Base-by-base conservation (phyloP, 305 asterid species). In the Ruellia speciosa region DNA sequence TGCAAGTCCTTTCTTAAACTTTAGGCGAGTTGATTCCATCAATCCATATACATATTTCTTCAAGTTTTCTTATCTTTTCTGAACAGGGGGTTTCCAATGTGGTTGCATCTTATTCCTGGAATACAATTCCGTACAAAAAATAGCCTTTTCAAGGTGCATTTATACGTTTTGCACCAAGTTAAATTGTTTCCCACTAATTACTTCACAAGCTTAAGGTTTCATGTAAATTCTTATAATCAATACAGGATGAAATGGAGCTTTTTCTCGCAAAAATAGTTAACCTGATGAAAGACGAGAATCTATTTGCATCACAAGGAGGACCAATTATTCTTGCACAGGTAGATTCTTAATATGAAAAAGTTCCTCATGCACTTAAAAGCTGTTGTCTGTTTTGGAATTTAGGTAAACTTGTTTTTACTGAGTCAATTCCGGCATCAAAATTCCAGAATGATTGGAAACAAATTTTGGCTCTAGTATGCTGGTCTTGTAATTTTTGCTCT, bases 261-360 rank as follows among this genome's bases (percentile, higher is more conserved):
- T 88, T 88, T 72, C 81, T 83, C 13, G 68, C 70, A 46, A 88
- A 81, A 77, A 83, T 88, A 18, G 88, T 85, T 39, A 57, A 60
- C 71, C 58, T 88, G 75, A 85, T 83, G 95, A 88, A 88, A 81
- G 86, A 78, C 56, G 94, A 81, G 81, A 81, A 77, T 49, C 88
- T 85, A 15, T 88, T 82, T 64, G 88, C 88, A 67, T 59, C 90
- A 17, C 95, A 85, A 75, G 96, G 95, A 58, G 96, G 95, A 47
- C 94, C 96, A 20, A 85, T 83, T 43, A 88, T 88, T 41, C 88
- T 85, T 3, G 79, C 93, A 8, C 96, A 88, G 95, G 94, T 87
- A 54, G 52, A 50, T 64, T 67, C 54, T 62, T 58, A 12, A 49
- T 43, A 24, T 1, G 4, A 24, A 24, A 24, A 24, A 1, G 31